Conservation (phyloP, 306 rosid genomes). For the Amphicarpaea edgeworthii region DNA sequence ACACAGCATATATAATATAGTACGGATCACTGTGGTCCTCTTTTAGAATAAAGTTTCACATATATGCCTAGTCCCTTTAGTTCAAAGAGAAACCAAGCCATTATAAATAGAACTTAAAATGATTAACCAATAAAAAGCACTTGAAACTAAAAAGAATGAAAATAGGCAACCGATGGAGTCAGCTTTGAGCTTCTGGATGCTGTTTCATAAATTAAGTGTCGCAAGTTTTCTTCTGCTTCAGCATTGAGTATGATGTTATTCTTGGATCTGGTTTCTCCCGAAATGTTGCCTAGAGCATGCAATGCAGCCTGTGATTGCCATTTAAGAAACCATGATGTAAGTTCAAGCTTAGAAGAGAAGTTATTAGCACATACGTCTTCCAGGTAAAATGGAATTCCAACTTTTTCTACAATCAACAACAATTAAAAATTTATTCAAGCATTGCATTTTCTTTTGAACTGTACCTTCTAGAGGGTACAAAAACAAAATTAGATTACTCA, state of each 20-base stretch:
- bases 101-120: neutral
- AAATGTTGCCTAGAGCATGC: conserved; percentile 87
- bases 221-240: conserved; percentile 79
- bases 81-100: conserved; percentile 24
- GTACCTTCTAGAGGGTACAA: neutral
- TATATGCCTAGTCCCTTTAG: neutral
- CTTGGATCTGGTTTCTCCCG: conserved; percentile 76
- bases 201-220: conserved; percentile 65
- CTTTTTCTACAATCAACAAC: neutral
- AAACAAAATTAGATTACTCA: conserved; percentile 1
- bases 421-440: neutral
- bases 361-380: neutral
- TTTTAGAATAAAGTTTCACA: neutral
- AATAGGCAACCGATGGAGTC: conserved; percentile 73
- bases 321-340: conserved; percentile 23
- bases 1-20: neutral
- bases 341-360: conserved; percentile 29
- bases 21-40: neutral
- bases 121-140: conserved; percentile 18
- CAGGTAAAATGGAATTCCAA: conserved; percentile 6
- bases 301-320: conserved; percentile 74
- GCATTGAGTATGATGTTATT: conserved; percentile 59
- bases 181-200: conserved; percentile 79
- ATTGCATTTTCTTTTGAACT: conserved; percentile 9
- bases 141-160: conserved; percentile 36